Conservation (phyloP, 2,329 filamentous ascomycete genomes). For the Calonectria honghensis region DNA sequence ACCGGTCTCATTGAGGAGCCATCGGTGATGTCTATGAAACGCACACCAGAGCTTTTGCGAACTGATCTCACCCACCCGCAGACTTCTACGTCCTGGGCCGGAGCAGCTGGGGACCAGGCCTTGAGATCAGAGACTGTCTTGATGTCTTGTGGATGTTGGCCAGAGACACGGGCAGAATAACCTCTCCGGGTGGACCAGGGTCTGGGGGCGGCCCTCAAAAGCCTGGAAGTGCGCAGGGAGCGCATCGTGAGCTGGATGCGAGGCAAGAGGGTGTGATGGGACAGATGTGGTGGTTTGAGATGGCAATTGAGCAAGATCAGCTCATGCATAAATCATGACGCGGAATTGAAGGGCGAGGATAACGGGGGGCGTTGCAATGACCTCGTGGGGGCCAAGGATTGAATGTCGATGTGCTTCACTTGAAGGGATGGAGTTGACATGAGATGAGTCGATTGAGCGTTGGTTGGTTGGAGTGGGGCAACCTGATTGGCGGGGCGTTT, state of each 20-base stretch:
- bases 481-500: constrained; percentile 25
- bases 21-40: constrained; percentile 91
- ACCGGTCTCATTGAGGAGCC: constrained; percentile 87
- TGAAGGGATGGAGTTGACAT: constrained; percentile 16
- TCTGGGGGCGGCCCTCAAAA: constrained; percentile 35
- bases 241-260: constrained; percentile 47
- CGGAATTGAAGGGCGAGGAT: not conserved
- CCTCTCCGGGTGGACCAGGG: constrained; percentile 43
- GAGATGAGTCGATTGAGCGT: constrained; percentile 26
- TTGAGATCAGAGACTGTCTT: constrained; percentile 74
- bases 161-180: constrained; percentile 60
- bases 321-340: constrained; percentile 6
- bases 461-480: constrained; percentile 23
- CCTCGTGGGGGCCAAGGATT: constrained; percentile 31
- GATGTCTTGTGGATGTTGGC: constrained; percentile 58
- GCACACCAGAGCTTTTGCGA: constrained; percentile 87
- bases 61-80: constrained; percentile 90
- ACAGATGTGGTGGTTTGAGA: constrained; percentile 5
- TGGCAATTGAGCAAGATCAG: constrained; percentile 7
- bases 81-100: constrained; percentile 73
- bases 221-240: constrained; percentile 44
- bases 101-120: constrained; percentile 67
- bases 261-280: constrained; percentile 19
- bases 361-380: not conserved
- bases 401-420: not conserved